Evolutionary conservation across 805 yeast species (phyloP).

Genomic region (Lachancea cidri): DNA sequence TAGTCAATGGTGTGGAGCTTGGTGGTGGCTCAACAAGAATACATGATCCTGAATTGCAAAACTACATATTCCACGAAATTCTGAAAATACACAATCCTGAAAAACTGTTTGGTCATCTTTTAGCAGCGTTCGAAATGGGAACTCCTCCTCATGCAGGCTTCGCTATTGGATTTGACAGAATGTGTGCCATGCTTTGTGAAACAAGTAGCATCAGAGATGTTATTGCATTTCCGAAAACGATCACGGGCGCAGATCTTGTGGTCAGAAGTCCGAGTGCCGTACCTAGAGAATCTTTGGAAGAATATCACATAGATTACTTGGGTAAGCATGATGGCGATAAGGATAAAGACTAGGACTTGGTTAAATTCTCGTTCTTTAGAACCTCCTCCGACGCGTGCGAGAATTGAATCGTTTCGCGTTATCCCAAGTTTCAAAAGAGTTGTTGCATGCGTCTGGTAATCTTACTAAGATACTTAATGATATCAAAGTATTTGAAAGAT

Average conservation of each 20-base stretch:
- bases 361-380: no score
- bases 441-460: no score
- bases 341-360: no score
- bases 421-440: no score
- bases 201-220: slow-evolving; percentile 81
- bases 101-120: slow-evolving; percentile 74
- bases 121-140: slow-evolving; percentile 77
- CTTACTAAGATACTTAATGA: no score
- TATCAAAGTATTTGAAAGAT: no score
- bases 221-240: slow-evolving; percentile 92
- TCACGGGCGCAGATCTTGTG: slow-evolving; percentile 80
- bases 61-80: slow-evolving; percentile 60
- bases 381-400: neutral
- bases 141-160: slow-evolving; percentile 99
- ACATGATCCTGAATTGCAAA: slow-evolving; percentile 78
- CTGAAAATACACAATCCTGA: slow-evolving; percentile 56
- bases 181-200: slow-evolving; percentile 87
- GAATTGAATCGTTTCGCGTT: neutral
- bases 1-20: slow-evolving; percentile 87
- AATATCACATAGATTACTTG: slow-evolving; percentile 44
- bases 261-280: slow-evolving; percentile 81
- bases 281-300: slow-evolving; percentile 41
- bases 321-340: neutral
- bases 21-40: slow-evolving; percentile 98
- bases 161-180: slow-evolving; percentile 90